Conservation (phyloP, 345 rosid genomes). For the Sisymbrium irio region DNA sequence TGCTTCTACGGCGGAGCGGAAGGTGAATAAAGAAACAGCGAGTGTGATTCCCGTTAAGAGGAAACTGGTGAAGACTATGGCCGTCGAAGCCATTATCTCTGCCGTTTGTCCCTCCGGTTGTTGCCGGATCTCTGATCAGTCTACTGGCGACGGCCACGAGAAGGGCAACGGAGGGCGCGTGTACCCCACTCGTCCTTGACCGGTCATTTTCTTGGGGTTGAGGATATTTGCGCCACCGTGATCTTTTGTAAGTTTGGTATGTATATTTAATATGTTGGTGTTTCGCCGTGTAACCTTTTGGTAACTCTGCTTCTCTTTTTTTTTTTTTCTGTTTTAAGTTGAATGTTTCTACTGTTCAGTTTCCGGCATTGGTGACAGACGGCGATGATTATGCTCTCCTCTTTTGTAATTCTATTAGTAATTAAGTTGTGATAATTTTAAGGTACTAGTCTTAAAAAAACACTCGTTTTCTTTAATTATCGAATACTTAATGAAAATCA, state of each 20-base stretch:
- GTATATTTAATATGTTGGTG: background rate
- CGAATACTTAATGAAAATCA: background rate
- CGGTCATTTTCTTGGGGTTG: background rate
- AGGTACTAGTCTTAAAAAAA: background rate
- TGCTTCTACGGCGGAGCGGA: background rate
- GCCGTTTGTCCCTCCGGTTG: conserved; percentile 7
- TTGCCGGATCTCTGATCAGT: conserved; percentile 3
- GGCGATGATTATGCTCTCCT: background rate
- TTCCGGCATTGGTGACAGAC: background rate
- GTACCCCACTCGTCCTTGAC: conserved; percentile 9
- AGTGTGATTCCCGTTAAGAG: conserved; percentile 37
- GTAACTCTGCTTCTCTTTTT: background rate
- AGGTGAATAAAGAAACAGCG: conserved; percentile 17
- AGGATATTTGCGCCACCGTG: background rate
- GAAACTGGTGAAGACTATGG: conserved; percentile 30
- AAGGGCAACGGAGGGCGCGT: conserved; percentile 8
- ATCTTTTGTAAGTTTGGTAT: background rate
- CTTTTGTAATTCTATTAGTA: background rate
- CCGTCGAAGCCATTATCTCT: conserved; percentile 23
- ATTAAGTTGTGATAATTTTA: background rate
- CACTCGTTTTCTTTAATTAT: background rate
- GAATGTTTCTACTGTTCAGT: background rate
- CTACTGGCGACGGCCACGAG: conserved; percentile 6
- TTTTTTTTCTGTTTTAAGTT: background rate
- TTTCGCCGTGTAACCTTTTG: background rate